Conservation (phyloP, 140 eudicot species). For the Bidens hawaiensis region DNA sequence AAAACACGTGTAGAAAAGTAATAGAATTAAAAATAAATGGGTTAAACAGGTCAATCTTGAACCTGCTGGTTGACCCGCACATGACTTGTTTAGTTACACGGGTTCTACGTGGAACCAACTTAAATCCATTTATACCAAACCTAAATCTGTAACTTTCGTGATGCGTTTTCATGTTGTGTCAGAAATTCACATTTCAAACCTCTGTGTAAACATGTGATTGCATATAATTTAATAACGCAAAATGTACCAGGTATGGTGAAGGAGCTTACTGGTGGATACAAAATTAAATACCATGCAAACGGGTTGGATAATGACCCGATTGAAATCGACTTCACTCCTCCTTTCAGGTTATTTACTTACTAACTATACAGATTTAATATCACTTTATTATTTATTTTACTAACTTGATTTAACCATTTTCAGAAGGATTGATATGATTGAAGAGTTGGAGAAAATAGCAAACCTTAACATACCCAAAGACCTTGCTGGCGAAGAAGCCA, state of each 20-base stretch:
- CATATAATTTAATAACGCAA: not conserved
- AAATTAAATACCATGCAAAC: constrained; percentile 76
- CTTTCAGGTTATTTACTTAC: constrained; percentile 60
- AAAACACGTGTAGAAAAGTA: no score
- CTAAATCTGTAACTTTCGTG: no score
- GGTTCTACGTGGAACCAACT: no score
- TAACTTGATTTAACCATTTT: not conserved
- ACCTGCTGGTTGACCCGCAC: no score
- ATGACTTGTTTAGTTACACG: no score
- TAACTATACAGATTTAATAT: not conserved
- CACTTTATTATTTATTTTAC: not conserved
- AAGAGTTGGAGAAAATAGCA: constrained; percentile 78
- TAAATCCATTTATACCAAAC: no score
- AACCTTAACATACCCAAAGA: constrained; percentile 86
- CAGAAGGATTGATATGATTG: constrained; percentile 97
- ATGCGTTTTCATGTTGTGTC: no score
- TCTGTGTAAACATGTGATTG: no score
- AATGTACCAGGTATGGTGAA: constrained; percentile 75
- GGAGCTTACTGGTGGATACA: constrained; percentile 89
- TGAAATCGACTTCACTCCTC: constrained; percentile 90
- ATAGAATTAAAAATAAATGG: no score
- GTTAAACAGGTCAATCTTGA: no score
- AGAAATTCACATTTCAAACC: no score
- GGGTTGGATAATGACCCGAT: constrained; percentile 71
- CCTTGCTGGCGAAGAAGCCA: constrained; percentile 75